Percentiles rank a stretch among this genome's conserved stretches.
phyloP scores from a whole-genome alignment of 495 filamentous ascomycete species.

The Recurvomyces mirabilis region DNA sequence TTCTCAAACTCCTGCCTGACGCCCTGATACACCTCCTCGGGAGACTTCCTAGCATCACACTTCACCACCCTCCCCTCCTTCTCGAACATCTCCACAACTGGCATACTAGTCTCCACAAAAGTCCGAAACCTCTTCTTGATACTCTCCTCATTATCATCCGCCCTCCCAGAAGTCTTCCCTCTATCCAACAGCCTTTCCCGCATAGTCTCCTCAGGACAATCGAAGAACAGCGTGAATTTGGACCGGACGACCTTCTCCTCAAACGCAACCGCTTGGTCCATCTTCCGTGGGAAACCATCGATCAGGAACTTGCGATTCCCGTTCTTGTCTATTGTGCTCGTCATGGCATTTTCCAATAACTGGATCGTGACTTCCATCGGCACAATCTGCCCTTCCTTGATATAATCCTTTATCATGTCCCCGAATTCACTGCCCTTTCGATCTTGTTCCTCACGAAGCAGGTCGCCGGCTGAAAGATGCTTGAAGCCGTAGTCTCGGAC shows the following conservation, averaged over 20 bases:
- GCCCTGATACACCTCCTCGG: conserved; percentile 63
- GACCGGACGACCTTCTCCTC: conserved; percentile 78
- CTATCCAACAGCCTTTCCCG: conserved; percentile 69
- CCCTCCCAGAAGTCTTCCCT: conserved; percentile 79
- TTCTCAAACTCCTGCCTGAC: conserved; percentile 47
- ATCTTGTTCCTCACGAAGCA: conserved; percentile 86
- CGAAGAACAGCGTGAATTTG: conserved; percentile 76
- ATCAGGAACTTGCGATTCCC: conserved; percentile 63
- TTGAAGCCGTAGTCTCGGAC: conserved; percentile 84
- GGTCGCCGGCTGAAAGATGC: conserved; percentile 86
- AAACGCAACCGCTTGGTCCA: conserved; percentile 91
- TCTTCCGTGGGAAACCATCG: conserved; percentile 90
- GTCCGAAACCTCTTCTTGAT: conserved; percentile 92
- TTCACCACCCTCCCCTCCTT: conserved; percentile 65
- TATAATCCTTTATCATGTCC: conserved; percentile 77
- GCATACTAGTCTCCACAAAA: conserved; percentile 93
- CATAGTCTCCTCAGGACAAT: conserved; percentile 84
- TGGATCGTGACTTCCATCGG: conserved; percentile 98
- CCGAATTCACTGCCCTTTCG: conserved; percentile 77
- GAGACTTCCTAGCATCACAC: conserved; percentile 53
- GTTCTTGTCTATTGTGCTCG: conserved; percentile 40
- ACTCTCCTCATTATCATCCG: conserved; percentile 88
- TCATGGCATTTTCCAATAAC: conserved; percentile 87
- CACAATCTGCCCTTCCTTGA: conserved; percentile 87
- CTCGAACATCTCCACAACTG: conserved; percentile 80